Percentiles rank a stretch among this genome's conserved stretches.
Conservation (phyloP, 140 eudicot species). For the Oenanthe javanica region DNA sequence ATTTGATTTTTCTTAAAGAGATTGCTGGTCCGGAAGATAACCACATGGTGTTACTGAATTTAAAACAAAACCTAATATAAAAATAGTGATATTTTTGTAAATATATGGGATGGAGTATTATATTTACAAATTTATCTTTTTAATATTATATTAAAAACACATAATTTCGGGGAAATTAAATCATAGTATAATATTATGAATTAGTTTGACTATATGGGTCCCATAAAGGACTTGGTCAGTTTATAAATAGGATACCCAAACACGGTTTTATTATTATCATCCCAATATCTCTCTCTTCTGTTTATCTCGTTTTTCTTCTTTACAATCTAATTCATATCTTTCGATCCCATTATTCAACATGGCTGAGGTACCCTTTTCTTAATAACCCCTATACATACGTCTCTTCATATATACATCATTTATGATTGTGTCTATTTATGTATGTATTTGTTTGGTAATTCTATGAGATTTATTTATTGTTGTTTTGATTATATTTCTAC, state of each 20-base stretch:
- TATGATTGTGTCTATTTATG: not conserved
- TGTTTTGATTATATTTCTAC: not conserved
- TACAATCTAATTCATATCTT: not conserved
- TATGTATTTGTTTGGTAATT: not conserved
- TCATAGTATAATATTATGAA: no score
- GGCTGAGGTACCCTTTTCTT: not conserved
- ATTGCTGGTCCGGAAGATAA: no score
- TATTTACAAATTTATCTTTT: no score
- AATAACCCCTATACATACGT: not conserved
- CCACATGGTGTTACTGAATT: no score
- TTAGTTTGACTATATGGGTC: not conserved
- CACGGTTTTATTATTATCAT: not conserved
- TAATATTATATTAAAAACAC: no score
- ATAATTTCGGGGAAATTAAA: no score
- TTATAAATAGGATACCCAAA: slow-evolving; percentile 4
- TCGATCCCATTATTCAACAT: not conserved
- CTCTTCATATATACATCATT: not conserved
- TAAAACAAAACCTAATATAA: no score
- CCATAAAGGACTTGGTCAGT: not conserved
- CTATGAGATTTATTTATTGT: not conserved
- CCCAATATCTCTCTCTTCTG: not conserved
- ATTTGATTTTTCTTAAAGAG: not conserved
- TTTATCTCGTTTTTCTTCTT: not conserved
- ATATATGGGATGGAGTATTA: no score
- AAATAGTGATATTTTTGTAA: no score